Base-by-base conservation (phyloP, 116 monocot species). In the Iris pallida region DNA sequence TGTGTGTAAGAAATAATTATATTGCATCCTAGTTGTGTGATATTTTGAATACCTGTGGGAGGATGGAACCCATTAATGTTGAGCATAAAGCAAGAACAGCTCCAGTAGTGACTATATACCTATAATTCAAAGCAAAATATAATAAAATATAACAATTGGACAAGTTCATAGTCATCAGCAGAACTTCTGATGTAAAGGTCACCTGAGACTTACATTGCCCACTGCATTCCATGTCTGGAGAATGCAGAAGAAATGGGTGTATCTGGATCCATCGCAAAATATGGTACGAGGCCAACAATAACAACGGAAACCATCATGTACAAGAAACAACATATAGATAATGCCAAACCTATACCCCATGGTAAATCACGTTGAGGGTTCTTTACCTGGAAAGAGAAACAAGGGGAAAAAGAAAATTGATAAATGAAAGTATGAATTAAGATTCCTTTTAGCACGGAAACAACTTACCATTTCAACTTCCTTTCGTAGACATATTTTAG, bases 161-260 rank as follows among this genome's bases (percentile, higher is more conserved):
- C 30, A 30, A 30, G 30, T 30, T 30, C 30, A 30, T 30, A 30
- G 30, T 30, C 30, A 30, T 30, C 30, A 14, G n/a, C 42, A 55
- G 7, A 30, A 30, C 30, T 55, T 30, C 30, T 30, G 30, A 30
- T 30, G n/a, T 19, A 40, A 55, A n/a, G 15, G 55, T 55, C 5
- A 46, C 2, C 30, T 18, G 46, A 7, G 18, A 9, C 47, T 72
- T 72, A 92, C 97, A 83, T 78, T 54, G 92, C 92, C 92, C 97
- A 97, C 7, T 87, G 73, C 86, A 97, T 85, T 18, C 85, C 97
- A 85, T 97, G 79, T 67, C 53, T 78, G 10, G 79, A 57, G 80
- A 97, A 97, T 55, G 87, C 97, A 76, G 97, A 85, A 49, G 97
- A 92, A 71, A 97, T 97, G 8, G 97, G 92, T 19, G 92, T 92